Evolutionary conservation across 805 yeast genomes (phyloP).

Genomic region (Kregervanrija pseudodelftensis): DNA sequence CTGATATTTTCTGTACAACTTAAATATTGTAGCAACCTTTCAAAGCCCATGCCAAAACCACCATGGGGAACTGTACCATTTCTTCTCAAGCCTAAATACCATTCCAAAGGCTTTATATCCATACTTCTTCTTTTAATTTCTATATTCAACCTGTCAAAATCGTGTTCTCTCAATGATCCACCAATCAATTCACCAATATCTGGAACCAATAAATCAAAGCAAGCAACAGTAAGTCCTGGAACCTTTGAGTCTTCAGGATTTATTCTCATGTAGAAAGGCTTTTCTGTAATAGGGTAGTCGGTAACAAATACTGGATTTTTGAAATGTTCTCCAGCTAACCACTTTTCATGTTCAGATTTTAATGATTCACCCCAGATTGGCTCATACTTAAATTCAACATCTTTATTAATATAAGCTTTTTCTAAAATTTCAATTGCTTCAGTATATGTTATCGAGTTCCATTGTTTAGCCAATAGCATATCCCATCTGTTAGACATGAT

Average conservation of each 20-base stretch:
- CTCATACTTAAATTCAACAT: slow-evolving; percentile 32
- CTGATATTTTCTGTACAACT: slow-evolving; percentile 71
- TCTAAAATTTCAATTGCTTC: slow-evolving; percentile 60
- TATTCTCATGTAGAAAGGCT: slow-evolving; percentile 88
- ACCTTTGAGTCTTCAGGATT: slow-evolving; percentile 29
- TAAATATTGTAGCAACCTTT: slow-evolving; percentile 69
- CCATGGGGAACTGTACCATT: slow-evolving; percentile 91
- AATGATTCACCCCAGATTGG: slow-evolving; percentile 69
- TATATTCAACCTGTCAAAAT: slow-evolving; percentile 35
- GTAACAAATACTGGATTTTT: slow-evolving; percentile 80
- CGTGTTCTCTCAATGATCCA: slow-evolving; percentile 86
- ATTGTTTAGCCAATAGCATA: slow-evolving; percentile 36
- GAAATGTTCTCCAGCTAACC: slow-evolving; percentile 67
- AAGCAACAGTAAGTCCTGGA: slow-evolving; percentile 61
- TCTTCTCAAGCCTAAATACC: slow-evolving; percentile 73
- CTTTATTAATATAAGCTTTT: slow-evolving; percentile 22
- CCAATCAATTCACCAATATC: slow-evolving; percentile 92
- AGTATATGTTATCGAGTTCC: slow-evolving; percentile 69
- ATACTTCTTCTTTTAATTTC: slow-evolving; percentile 51
- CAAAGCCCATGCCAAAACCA: slow-evolving; percentile 95
- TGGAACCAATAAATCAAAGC: slow-evolving; percentile 85
- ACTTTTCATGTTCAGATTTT: slow-evolving; percentile 84
- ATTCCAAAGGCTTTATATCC: slow-evolving; percentile 53
- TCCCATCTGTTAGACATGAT: slow-evolving; percentile 52
- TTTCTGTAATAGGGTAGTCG: slow-evolving; percentile 70